These are phyloP conservation scores for Debaryomyces udenii DNA, from an alignment of 1,139 yeast species.

Conservation along the genomic window DNA sequence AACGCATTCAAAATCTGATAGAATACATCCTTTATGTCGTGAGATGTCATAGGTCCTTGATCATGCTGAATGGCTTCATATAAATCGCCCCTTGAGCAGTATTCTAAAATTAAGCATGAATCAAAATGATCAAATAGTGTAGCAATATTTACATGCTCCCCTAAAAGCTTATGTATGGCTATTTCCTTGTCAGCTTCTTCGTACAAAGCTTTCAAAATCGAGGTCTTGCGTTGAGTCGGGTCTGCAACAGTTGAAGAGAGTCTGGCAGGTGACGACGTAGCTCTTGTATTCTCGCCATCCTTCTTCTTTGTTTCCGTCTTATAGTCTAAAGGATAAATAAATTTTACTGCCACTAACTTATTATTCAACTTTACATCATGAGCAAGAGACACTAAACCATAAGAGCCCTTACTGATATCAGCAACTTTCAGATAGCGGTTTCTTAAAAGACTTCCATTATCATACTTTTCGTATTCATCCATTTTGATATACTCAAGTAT, in stretches of 20 bases:
- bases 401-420: constrained; percentile 89
- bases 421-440: constrained; percentile 69
- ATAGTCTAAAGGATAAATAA: constrained; percentile 58
- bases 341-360: constrained; percentile 79
- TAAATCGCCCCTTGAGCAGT: constrained; percentile 88
- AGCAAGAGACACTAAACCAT: constrained; percentile 89
- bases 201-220: constrained; percentile 40
- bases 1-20: constrained; percentile 78
- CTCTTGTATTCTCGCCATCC: constrained; percentile 24
- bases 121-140: constrained; percentile 75
- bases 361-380: constrained; percentile 58
- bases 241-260: constrained; percentile 24
- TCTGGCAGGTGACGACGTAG: constrained; percentile 44
- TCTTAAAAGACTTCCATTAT: constrained; percentile 63
- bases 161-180: constrained; percentile 68
- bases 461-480: constrained; percentile 56
- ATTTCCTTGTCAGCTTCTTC: constrained; percentile 83
- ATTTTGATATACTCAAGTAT: constrained; percentile 24
- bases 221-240: constrained; percentile 20
- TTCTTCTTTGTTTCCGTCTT: constrained; percentile 35
- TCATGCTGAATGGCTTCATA: constrained; percentile 90
- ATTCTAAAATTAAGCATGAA: constrained; percentile 80
- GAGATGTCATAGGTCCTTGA: constrained; percentile 76
- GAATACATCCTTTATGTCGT: constrained; percentile 74
- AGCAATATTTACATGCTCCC: constrained; percentile 66